A percentile compares a stretch with the other conserved stretches of the same genome.
Evolutionary conservation across 2,329 filamentous ascomycete species (phyloP).

Genomic region (Fusarium sp.): DNA sequence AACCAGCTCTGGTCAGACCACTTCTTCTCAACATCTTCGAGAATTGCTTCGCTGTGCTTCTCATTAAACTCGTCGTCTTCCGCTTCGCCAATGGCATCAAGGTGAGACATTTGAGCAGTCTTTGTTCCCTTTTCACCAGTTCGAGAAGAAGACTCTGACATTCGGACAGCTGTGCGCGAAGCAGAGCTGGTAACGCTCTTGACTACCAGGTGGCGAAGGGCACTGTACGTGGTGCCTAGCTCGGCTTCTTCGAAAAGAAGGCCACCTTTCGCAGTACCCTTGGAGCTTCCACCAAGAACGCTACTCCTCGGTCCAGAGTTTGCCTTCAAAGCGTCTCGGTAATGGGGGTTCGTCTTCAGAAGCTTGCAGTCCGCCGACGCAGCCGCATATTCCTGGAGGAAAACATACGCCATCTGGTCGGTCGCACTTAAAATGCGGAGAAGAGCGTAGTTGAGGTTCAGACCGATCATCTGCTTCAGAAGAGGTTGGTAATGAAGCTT

Average conservation of each 20-base stretch:
- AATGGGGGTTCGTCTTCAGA: background rate
- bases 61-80: conserved; percentile 10
- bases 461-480: conserved; percentile 15
- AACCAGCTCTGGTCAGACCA: conserved; percentile 3
- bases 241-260: conserved; percentile 15
- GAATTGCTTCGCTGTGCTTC: background rate
- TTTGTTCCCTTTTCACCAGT: conserved; percentile 8
- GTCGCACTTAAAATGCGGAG: conserved; percentile 4
- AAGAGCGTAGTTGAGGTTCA: conserved; percentile 22
- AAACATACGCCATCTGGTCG: background rate
- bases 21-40: background rate
- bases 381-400: conserved; percentile 11
- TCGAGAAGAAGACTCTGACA: conserved; percentile 14
- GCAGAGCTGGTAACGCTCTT: conserved; percentile 22
- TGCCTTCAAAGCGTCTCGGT: background rate
- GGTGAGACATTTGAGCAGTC: background rate
- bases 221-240: conserved; percentile 6
- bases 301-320: background rate
- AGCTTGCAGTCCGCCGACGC: conserved; percentile 10
- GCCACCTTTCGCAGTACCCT: conserved; percentile 2
- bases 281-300: background rate
- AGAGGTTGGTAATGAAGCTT: conserved; percentile 4
- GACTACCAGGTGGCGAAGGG: conserved; percentile 8
- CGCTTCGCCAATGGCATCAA: conserved; percentile 16
- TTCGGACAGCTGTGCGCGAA: conserved; percentile 15